Evolutionary conservation across 2,329 filamentous ascomycete species (phyloP), one percentile per base, ranked within the genome.

Genomic region (Pseudonectria buxi): DNA sequence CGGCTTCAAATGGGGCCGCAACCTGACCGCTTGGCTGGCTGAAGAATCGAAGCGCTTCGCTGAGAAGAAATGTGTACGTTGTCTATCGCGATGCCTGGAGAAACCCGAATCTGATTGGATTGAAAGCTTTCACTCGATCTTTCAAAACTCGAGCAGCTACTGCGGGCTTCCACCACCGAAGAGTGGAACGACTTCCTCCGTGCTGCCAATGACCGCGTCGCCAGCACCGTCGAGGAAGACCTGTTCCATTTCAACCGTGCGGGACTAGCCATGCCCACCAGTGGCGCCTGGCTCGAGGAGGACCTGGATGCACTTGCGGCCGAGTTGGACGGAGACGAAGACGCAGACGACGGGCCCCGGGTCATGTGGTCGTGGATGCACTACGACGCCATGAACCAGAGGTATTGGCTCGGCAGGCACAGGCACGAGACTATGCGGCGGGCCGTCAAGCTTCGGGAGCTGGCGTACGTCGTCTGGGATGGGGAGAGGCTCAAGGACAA

Each of bases 381-480:
- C 33, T 51, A 42, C 13, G 45, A 50, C 25, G 14, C 33, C 5
- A 35, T 36, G 3, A 39, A 41, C 14, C 35, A 41, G 18, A 29
- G 45, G 3, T 51, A 43, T 28, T 31, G 43, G 7, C 29, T 50
- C 5, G 46, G 48, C 7, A 30, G 38, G 3, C 36, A 50, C 13
- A 31, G 7, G 14, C 14, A 9, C 7, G 7, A 7, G 7, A 28
- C n/a, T 28, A 7, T 28, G n/a, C 26, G n/a, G 7, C 7, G 26
- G 43, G 3, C 30, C 48, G 27, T 38, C 47, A 14, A 30, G 40
- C 13, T 33, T 48, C n/a, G 47, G 47, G 1, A n/a, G n/a, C n/a
- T n/a, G n/a, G n/a, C n/a, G n/a, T 47, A 50, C 22, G 46, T 49
- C 1, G 39, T 48, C 36, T 50, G 47, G 47, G 47, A 50, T 33